Conservation (phyloP, 75 land plant species). For the Gnetum montanum region DNA sequence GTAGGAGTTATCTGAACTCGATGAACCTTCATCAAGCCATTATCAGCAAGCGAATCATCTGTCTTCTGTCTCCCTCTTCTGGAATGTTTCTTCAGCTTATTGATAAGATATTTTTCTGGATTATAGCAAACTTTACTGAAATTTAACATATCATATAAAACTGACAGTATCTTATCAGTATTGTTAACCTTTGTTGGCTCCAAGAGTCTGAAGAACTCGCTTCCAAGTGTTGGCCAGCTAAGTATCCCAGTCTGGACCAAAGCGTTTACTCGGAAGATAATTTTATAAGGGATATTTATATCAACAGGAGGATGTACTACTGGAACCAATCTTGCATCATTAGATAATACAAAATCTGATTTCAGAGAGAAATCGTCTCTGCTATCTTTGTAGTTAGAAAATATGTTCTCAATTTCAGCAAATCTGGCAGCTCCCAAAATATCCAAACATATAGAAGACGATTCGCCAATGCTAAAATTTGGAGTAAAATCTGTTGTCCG, state of each 20-base stretch:
- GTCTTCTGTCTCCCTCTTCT: slow-evolving; percentile 2
- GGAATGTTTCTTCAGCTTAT: slow-evolving; percentile 12
- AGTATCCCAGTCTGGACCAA: slow-evolving; percentile 60
- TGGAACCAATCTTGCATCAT: background rate
- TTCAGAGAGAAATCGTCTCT: slow-evolving; percentile 9
- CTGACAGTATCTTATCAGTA: slow-evolving; percentile 21
- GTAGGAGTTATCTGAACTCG: slow-evolving; percentile 71
- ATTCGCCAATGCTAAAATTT: slow-evolving; percentile 56
- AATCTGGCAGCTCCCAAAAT: slow-evolving; percentile 18
- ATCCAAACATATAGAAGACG: slow-evolving; percentile 59
- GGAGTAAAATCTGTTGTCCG: slow-evolving; percentile 74
- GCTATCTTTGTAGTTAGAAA: slow-evolving; percentile 35
- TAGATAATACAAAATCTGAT: slow-evolving; percentile 30
- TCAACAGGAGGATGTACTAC: background rate
- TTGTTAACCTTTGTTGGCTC: slow-evolving; percentile 10
- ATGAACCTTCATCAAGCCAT: slow-evolving; percentile 45
- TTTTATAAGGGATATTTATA: background rate
- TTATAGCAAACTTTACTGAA: slow-evolving; percentile 34
- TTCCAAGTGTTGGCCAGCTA: slow-evolving; percentile 39
- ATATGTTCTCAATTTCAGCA: slow-evolving; percentile 20
- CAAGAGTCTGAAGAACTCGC: slow-evolving; percentile 40
- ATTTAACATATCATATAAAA: slow-evolving; percentile 24
- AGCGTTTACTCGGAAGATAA: slow-evolving; percentile 30
- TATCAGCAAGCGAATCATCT: slow-evolving; percentile 16
- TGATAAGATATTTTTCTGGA: slow-evolving; percentile 32